phyloP scores from a whole-genome alignment of 768 basidiomycete species.

The Mycena floridula region DNA sequence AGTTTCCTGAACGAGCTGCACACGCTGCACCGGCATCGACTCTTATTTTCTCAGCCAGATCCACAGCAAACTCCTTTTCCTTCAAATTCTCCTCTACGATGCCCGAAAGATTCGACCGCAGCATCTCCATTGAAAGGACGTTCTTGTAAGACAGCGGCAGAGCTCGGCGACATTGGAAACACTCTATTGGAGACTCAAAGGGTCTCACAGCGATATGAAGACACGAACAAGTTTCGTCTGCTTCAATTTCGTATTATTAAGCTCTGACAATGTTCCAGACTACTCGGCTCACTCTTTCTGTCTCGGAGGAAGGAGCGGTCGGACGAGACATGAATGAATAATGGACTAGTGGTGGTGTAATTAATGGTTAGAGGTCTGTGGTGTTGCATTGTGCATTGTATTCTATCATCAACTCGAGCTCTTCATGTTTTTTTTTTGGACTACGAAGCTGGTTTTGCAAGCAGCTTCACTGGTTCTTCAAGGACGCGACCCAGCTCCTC shows the following conservation, averaged over 20 bases:
- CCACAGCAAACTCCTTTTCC: conserved; percentile 9
- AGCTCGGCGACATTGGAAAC: not conserved
- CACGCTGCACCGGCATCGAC: conserved; percentile 58
- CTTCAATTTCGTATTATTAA: conserved; percentile 1
- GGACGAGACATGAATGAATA: too few species aligned
- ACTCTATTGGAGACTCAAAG: not conserved
- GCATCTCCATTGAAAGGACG: not conserved
- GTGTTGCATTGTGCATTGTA: not conserved
- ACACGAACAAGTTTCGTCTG: conserved; percentile 47
- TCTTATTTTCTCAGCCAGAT: conserved; percentile 26
- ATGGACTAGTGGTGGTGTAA: too few species aligned
- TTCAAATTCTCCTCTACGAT: not conserved
- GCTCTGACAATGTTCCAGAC: conserved; percentile 27
- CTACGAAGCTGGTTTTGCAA: too few species aligned
- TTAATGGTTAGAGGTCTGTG: too few species aligned
- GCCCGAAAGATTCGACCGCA: not conserved
- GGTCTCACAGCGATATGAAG: conserved; percentile 58
- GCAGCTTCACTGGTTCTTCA: conserved; percentile 20
- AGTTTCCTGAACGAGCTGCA: conserved; percentile 66
- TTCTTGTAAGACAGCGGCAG: not conserved
- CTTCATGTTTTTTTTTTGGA: not conserved
- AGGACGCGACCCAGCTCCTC: conserved; percentile 53
- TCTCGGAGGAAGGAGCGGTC: conserved; percentile 41
- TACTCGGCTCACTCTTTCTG: conserved; percentile 60
- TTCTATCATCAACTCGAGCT: not conserved